Percentiles rank a stretch among this genome's conserved stretches.
phyloP scores from a whole-genome alignment of 2,329 filamentous ascomycete genomes.

The Plectosphaerella sp. region DNA sequence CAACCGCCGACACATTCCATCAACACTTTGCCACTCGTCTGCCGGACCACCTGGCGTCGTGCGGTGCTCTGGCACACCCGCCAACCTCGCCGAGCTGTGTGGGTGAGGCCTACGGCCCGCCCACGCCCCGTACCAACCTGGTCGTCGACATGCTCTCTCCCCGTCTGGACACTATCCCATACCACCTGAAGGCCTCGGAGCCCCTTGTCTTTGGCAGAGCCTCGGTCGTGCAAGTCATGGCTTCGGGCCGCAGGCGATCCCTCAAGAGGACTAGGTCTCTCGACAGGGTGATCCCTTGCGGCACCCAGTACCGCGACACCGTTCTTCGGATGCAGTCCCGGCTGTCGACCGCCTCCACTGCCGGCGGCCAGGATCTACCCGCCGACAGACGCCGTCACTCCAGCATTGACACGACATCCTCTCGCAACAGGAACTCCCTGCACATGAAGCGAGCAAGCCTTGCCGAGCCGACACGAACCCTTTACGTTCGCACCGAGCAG shows the following conservation, averaged over 20 bases:
- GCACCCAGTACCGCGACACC: constrained; percentile 24
- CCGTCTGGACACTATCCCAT: constrained; percentile 21
- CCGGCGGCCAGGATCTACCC: constrained; percentile 6
- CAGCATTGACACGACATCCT: constrained; percentile 11
- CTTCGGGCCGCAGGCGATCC: constrained; percentile 16
- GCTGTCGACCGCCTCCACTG: neutral
- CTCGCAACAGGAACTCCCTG: neutral
- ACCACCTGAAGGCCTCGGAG: constrained; percentile 27
- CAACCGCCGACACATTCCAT: neutral
- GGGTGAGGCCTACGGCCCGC: constrained; percentile 25
- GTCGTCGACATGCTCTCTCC: constrained; percentile 22
- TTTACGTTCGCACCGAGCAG: constrained; percentile 22
- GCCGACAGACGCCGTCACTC: constrained; percentile 18
- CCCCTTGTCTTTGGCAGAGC: constrained; percentile 35
- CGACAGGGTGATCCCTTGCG: constrained; percentile 25
- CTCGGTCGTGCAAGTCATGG: constrained; percentile 30
- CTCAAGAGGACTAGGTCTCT: constrained; percentile 30
- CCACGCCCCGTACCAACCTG: constrained; percentile 7
- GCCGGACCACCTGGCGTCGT: neutral
- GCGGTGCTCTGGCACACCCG: neutral
- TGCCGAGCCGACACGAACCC: constrained; percentile 16
- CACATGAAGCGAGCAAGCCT: neutral
- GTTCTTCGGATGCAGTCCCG: constrained; percentile 3
- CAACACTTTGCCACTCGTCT: too few relatives aligned
- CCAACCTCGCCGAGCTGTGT: constrained; percentile 24